Base-by-base conservation (phyloP, 441 rosid genomes). In the Populus hybrid region DNA sequence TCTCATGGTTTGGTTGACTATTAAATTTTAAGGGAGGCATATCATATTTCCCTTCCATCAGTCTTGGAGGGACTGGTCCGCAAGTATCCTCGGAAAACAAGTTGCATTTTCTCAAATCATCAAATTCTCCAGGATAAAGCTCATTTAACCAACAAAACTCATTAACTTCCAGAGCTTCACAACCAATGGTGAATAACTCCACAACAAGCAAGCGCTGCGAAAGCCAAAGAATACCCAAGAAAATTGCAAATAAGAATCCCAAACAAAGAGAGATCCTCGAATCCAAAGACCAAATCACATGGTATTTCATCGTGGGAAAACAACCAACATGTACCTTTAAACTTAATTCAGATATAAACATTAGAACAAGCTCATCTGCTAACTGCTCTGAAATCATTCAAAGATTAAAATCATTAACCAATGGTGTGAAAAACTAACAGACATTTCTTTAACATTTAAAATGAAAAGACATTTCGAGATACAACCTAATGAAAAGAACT, bases 111-210 rank as follows among this genome's bases (percentile, higher is more conserved):
- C 86, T 83, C 82, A 95, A 86, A 77, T 91, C 88, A 64, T 84
- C 77, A 77, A 90, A 88, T 84, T 95, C 98, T 76, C 92, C 95
- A 2, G 85, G 82, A 82, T 95, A 93, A 78, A 95, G 91, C 87
- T 91, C 96, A 73, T 68, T 68, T 74, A 89, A 84, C 96, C 95
- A 92, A 78, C 81, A 74, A 45, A 73, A 76, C 71, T 78, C 83
- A 20, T 76, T 75, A 24, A 71, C 82, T 80, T 82, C 79, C 40
- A 77, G 75, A 81, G 64, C 87, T 80, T 92, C 92, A 79, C 75
- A 79, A 82, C 90, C 83, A 78, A 83, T 64, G 64, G 85, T 79
- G 45, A 84, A 78, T 69, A 95, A 83, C 79, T 91, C 92, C 80
- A 81, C 53, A 36, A 91, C 83, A 59, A 95, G 87, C 79, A 90